phyloP scores from a whole-genome alignment of 2,329 filamentous ascomycete genomes.

The Claviceps sp. region DNA sequence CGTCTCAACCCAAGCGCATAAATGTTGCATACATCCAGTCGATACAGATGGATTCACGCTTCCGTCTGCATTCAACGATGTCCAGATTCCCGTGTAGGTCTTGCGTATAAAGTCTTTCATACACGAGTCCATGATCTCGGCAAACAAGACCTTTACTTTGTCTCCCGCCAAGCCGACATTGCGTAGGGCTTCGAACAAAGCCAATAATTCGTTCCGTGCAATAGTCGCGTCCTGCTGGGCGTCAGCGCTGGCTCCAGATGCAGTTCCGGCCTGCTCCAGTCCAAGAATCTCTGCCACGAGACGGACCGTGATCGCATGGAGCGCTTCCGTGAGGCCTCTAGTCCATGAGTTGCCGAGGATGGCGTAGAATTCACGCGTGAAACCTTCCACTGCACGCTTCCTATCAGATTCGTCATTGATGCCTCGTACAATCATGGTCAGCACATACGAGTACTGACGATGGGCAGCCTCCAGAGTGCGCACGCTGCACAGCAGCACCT shows the following conservation, averaged over 20 bases:
- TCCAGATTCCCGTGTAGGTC: slow-evolving; percentile 52
- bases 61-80: slow-evolving; percentile 11
- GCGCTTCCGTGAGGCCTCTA: slow-evolving; percentile 35
- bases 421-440: slow-evolving; percentile 37
- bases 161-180: slow-evolving; percentile 57
- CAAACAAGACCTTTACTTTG: slow-evolving; percentile 56
- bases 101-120: slow-evolving; percentile 50
- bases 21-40: slow-evolving; percentile 38
- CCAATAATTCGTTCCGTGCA: slow-evolving; percentile 37
- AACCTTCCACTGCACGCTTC: slow-evolving; percentile 30
- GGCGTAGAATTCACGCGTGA: slow-evolving; percentile 49
- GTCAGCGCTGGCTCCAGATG: slow-evolving; percentile 2
- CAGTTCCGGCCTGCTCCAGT: neutral
- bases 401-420: slow-evolving; percentile 25
- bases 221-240: slow-evolving; percentile 15
- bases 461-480: slow-evolving; percentile 46
- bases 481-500: slow-evolving; percentile 38
- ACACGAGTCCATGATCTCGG: slow-evolving; percentile 53
- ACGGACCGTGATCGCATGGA: slow-evolving; percentile 40
- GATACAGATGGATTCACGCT: slow-evolving; percentile 1
- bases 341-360: slow-evolving; percentile 51
- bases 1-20: slow-evolving; percentile 56
- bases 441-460: slow-evolving; percentile 41
- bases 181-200: slow-evolving; percentile 44
- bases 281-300: slow-evolving; percentile 38